A percentile compares a stretch with the other conserved stretches of the same genome.
These are phyloP conservation scores for Nakazawaea peltata DNA, from an alignment of 805 yeast genomes.

Conservation along the genomic window DNA sequence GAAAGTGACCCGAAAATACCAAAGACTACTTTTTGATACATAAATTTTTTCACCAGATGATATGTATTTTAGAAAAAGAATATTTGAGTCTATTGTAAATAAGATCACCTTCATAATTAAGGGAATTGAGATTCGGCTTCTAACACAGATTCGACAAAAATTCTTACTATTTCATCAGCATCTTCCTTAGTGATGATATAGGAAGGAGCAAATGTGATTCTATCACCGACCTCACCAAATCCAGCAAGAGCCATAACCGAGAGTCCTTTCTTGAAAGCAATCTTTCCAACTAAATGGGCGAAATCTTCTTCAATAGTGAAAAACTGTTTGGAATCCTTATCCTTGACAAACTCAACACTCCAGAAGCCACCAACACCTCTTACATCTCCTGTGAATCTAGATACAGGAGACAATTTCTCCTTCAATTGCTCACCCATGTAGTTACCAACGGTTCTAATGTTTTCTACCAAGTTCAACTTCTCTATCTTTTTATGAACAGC, in stretches of 20 bases:
- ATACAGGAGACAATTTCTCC: slow-evolving; percentile 22
- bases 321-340: slow-evolving; percentile 36
- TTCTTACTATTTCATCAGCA: slow-evolving; percentile 25
- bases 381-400: slow-evolving; percentile 36
- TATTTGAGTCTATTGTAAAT: no score
- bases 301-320: slow-evolving; percentile 27
- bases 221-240: slow-evolving; percentile 33
- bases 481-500: slow-evolving; percentile 38
- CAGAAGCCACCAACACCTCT: slow-evolving; percentile 51
- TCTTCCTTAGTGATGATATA: slow-evolving; percentile 29
- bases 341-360: slow-evolving; percentile 42
- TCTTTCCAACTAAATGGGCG: slow-evolving; percentile 25
- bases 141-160: slow-evolving; percentile 9
- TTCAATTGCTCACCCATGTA: slow-evolving; percentile 29
- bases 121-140: slow-evolving; percentile 1
- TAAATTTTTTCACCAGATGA: no score
- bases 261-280: slow-evolving; percentile 34
- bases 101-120: no score
- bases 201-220: slow-evolving; percentile 35
- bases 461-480: slow-evolving; percentile 26
- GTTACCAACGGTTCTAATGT: slow-evolving; percentile 33
- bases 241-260: slow-evolving; percentile 30
- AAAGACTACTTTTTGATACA: no score
- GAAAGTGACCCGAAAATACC: no score
- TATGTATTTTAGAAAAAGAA: no score